Evolutionary conservation across 2,329 filamentous ascomycete species (phyloP).

Genomic region (Scytalidium sp.): DNA sequence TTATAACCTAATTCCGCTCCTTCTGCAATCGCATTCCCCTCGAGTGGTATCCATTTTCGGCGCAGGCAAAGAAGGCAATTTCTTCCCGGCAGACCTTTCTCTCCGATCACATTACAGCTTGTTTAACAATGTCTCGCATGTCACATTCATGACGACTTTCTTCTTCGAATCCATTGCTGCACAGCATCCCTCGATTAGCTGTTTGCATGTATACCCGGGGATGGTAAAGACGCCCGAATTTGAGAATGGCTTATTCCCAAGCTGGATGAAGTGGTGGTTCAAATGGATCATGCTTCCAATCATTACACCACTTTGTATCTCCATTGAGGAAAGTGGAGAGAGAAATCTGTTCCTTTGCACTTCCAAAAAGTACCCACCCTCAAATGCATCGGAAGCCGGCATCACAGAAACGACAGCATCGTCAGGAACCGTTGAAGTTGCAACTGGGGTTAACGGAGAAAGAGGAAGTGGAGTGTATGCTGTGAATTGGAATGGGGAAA

Average conservation of each 20-base stretch:
- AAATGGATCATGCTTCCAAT: background rate
- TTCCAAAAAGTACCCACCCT: slow-evolving; percentile 30
- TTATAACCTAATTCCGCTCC: slow-evolving; percentile 24
- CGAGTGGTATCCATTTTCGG: slow-evolving; percentile 32
- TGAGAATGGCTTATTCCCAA: background rate
- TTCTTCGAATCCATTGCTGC: slow-evolving; percentile 28
- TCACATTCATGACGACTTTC: slow-evolving; percentile 29
- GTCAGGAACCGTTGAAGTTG: slow-evolving; percentile 1
- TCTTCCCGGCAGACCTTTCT: slow-evolving; percentile 22
- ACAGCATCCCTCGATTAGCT: slow-evolving; percentile 31
- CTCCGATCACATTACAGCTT: slow-evolving; percentile 28
- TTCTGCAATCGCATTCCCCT: slow-evolving; percentile 14
- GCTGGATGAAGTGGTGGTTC: background rate
- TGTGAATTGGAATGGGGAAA: slow-evolving; percentile 19
- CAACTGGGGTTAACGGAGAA: slow-evolving; percentile 26
- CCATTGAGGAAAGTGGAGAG: slow-evolving; percentile 28
- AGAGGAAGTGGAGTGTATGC: slow-evolving; percentile 22
- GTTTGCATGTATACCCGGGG: slow-evolving; percentile 45
- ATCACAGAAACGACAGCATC: background rate
- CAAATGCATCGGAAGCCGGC: background rate
- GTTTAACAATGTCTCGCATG: slow-evolving; percentile 24
- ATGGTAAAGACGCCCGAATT: slow-evolving; percentile 25
- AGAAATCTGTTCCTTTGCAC: slow-evolving; percentile 32
- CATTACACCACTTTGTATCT: background rate
- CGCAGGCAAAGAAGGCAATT: slow-evolving; percentile 23